Percentiles rank a stretch among this genome's conserved stretches.
These are phyloP conservation scores for Plantago coronopus DNA, from an alignment of 305 asterid species.

Conservation along the genomic window DNA sequence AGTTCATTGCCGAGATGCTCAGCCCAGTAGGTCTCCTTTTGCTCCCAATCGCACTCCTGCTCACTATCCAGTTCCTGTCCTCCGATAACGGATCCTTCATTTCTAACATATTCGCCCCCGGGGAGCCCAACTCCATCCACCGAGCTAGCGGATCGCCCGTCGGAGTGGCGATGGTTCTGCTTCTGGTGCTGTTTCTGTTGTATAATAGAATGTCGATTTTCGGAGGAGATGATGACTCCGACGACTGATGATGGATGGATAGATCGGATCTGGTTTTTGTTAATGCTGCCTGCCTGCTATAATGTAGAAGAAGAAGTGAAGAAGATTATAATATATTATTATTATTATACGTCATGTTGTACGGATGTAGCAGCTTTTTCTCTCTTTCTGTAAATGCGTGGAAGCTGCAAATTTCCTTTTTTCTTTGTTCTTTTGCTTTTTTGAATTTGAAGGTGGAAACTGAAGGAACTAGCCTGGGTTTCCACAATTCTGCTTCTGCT, in stretches of 20 bases:
- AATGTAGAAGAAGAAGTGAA: no score
- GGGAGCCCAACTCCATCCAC: slow-evolving; percentile 78
- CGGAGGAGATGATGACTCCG: slow-evolving; percentile 80
- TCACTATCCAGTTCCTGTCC: slow-evolving; percentile 75
- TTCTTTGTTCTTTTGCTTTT: no score
- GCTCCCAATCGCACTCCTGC: slow-evolving; percentile 71
- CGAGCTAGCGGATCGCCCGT: slow-evolving; percentile 82
- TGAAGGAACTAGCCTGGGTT: no score
- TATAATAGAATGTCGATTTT: slow-evolving; percentile 66
- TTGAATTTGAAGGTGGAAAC: no score
- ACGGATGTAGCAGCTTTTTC: not conserved
- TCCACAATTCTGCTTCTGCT: not conserved
- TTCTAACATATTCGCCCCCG: slow-evolving; percentile 52
- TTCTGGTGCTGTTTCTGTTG: slow-evolving; percentile 62
- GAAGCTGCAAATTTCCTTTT: no score
- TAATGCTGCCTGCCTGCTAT: not conserved
- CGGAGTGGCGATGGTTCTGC: slow-evolving; percentile 70
- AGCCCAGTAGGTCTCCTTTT: slow-evolving; percentile 76
- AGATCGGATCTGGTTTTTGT: slow-evolving; percentile 3
- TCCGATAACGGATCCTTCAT: slow-evolving; percentile 76
- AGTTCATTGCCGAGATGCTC: slow-evolving; percentile 67
- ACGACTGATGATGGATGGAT: slow-evolving; percentile 32
- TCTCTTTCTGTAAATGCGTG: no score
- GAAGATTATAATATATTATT: not conserved
- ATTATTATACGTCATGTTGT: slow-evolving; percentile 3